These are phyloP conservation scores for Lyophyllum semitale DNA, from an alignment of 768 basidiomycete genomes.

Conservation along the genomic window DNA sequence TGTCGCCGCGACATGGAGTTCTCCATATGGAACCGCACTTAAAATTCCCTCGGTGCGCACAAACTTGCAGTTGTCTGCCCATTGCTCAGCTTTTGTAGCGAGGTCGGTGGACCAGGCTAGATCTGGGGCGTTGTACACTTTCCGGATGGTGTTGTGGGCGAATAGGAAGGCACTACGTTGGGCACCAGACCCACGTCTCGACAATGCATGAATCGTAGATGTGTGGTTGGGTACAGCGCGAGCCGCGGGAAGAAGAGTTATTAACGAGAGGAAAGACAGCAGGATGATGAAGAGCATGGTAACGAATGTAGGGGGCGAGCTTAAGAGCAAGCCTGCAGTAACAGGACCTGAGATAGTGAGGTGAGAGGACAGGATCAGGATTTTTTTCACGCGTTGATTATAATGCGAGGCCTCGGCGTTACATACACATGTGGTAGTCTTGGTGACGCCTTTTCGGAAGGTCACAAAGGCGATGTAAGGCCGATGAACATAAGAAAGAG, in stretches of 20 bases:
- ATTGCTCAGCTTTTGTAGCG: constrained; percentile 47
- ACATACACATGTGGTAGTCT: constrained; percentile 18
- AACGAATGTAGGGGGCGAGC: constrained; percentile 41
- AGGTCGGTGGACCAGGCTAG: constrained; percentile 52
- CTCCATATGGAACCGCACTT: constrained; percentile 45
- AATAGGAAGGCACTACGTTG: constrained; percentile 37
- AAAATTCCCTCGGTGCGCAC: constrained; percentile 47
- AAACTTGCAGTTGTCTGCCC: constrained; percentile 54
- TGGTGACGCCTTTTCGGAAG: constrained; percentile 13
- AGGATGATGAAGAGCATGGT: constrained; percentile 11
- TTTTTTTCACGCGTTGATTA: constrained; percentile 11
- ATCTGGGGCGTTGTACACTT: constrained; percentile 37
- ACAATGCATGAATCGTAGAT: constrained; percentile 3
- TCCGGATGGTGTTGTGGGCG: constrained; percentile 52
- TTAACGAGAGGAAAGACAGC: constrained; percentile 4
- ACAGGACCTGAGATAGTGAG: constrained; percentile 7
- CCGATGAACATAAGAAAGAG: not conserved
- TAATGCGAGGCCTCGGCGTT: constrained; percentile 5
- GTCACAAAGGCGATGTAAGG: not conserved
- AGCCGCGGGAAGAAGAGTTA: not conserved
- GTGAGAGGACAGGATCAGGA: constrained; percentile 10
- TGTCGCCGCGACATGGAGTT: constrained; percentile 58
- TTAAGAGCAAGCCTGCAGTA: constrained; percentile 22
- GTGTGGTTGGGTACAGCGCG: constrained; percentile 1
- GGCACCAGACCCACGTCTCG: constrained; percentile 24